Percentiles rank a stretch among this genome's conserved stretches.
phyloP scores from a whole-genome alignment of 2,329 filamentous ascomycete genomes.

The Sporothrix variecibatus region DNA sequence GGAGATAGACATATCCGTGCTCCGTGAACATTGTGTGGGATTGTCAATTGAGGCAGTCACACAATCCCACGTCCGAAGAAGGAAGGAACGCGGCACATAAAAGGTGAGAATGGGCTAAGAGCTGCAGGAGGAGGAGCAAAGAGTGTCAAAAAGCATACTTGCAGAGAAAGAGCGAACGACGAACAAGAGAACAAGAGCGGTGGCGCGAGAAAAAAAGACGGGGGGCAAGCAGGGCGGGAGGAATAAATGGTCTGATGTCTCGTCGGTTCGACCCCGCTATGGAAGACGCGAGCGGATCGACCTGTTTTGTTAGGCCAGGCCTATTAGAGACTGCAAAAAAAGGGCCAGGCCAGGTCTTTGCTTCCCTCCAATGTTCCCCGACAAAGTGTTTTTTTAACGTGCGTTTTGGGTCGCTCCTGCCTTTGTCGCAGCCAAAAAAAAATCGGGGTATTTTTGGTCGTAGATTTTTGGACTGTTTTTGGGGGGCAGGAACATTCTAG shows the following conservation, averaged over 20 bases:
- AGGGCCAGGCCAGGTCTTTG: background rate
- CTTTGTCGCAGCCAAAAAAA: background rate
- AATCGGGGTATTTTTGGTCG: conserved; percentile 18
- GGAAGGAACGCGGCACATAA: background rate
- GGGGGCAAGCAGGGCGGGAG: background rate
- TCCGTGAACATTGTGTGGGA: background rate
- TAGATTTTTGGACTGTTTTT: background rate
- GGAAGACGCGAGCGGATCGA: conserved; percentile 22
- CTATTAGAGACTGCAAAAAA: background rate
- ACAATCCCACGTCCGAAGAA: background rate
- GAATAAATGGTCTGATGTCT: conserved; percentile 28
- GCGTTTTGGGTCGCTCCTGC: background rate
- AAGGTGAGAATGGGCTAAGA: conserved; percentile 1
- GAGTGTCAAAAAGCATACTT: background rate
- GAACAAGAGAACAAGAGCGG: conserved; percentile 4
- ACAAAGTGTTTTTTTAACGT: background rate
- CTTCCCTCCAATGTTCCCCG: background rate
- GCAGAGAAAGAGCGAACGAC: background rate
- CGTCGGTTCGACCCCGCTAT: conserved; percentile 23
- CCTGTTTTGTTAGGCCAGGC: conserved; percentile 7
- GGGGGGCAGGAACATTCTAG: conserved; percentile 18
- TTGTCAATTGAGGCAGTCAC: background rate
- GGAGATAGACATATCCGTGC: background rate
- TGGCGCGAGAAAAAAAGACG: conserved; percentile 21
- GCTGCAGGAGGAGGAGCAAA: background rate